Conservation (phyloP, 805 yeast genomes). For the Ogataea pini region DNA sequence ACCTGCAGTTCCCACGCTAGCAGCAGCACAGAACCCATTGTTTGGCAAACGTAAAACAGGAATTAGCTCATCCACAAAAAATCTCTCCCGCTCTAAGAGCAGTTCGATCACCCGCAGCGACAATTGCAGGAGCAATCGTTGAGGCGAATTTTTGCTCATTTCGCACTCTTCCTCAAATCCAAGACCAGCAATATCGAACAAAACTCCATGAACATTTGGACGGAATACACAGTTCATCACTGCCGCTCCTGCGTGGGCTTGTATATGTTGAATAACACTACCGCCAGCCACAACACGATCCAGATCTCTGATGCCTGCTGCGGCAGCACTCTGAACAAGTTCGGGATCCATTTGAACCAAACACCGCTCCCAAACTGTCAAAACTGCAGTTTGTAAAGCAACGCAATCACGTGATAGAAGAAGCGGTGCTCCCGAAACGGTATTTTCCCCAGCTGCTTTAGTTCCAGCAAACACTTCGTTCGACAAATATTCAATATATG, state of each 20-base stretch:
- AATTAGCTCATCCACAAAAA: conserved; percentile 56
- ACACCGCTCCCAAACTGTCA: conserved; percentile 51
- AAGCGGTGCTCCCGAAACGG: conserved; percentile 9
- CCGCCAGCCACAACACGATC: conserved; percentile 47
- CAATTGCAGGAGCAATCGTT: conserved; percentile 39
- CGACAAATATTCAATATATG: conserved; percentile 75
- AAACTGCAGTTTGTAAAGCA: conserved; percentile 53
- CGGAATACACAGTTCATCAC: conserved; percentile 62
- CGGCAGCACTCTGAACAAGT: conserved; percentile 52
- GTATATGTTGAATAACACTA: conserved; percentile 52
- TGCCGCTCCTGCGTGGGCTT: conserved; percentile 70
- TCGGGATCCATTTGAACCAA: conserved; percentile 53
- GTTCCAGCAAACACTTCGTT: conserved; percentile 64
- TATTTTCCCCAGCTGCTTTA: conserved; percentile 31
- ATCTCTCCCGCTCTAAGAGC: conserved; percentile 54
- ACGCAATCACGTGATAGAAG: conserved; percentile 38
- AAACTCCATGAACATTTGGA: conserved; percentile 52
- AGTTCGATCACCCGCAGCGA: conserved; percentile 47
- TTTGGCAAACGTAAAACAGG: conserved; percentile 48
- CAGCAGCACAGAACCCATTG: conserved; percentile 42
- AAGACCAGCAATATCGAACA: conserved; percentile 56
- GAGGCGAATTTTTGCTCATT: conserved; percentile 34
- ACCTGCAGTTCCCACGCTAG: conserved; percentile 57
- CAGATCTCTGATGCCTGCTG: conserved; percentile 43
- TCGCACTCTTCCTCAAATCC: conserved; percentile 55